Evolutionary conservation across 2,329 filamentous ascomycete species (phyloP), one percentile per base, ranked within the genome.

Genomic region (Aspergillus hortae): DNA sequence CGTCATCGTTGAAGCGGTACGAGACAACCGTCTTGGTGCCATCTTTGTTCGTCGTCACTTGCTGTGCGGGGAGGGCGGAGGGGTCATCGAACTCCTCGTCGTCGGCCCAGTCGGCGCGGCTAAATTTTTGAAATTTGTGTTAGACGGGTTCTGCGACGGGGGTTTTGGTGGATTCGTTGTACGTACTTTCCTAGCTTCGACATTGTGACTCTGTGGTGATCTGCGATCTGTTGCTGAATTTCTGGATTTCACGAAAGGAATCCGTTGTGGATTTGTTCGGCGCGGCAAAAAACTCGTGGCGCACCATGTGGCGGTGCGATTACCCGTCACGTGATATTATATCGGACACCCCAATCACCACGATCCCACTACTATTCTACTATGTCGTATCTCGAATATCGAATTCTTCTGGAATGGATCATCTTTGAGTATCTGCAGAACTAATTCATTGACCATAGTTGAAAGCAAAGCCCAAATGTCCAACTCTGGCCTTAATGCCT

Each of bases 31-130:
- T 99, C 78, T 96, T 96, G 66, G 90, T 96, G 71, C 95, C 94
- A 74, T 99, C 94, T 79, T 96, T 96, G 85, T 99, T 97, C 72
- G 87, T 88, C 72, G 90, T 92, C 64, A 92, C 89, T 77, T 94
- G 88, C 63, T 89, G 86, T 63, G 89, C 83, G 55, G 94, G 94
- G 65, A 99, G 88, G 62, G 83, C 78, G 78, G 88, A 84, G 75
- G 94, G 88, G 76, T 90, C 87, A 68, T 92, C 89, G 72, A 95
- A 91, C 63, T 87, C 84, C 65, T 85, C 82, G 72, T 94, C 90
- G 78, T 97, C 94, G 72, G 94, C 92, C 92, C 92, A 97, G 82
- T 96, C 92, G 69, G 81, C 81, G 67, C 81, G 80, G 71, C 78
- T 81, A 53, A 59, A 56, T 54, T 54, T 32, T 51, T 42, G 46